phyloP scores from a whole-genome alignment of 2,329 filamentous ascomycete species.

The Leptographium lundbergii region DNA sequence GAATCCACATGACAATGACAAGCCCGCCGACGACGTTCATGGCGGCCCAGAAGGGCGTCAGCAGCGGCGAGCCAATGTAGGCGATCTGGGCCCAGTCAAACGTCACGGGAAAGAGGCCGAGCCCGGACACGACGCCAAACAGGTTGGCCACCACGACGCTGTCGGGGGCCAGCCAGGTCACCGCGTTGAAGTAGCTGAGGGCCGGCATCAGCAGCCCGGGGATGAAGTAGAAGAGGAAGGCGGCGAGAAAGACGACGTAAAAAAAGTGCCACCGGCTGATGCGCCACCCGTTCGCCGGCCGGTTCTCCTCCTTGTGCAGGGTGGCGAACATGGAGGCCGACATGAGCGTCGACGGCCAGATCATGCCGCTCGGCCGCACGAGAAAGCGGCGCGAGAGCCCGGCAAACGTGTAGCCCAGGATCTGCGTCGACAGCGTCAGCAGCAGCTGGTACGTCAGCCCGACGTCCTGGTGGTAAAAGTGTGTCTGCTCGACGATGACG shows the following conservation, averaged over 20 bases:
- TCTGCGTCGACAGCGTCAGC: conserved; percentile 74
- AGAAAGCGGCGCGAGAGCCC: conserved; percentile 70
- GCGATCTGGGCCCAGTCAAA: conserved; percentile 91
- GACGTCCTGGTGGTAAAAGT: conserved; percentile 76
- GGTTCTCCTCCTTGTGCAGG: conserved; percentile 74
- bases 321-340: conserved; percentile 84
- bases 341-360: conserved; percentile 82
- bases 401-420: conserved; percentile 76
- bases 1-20: conserved; percentile 73
- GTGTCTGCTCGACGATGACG: conserved; percentile 80
- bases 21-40: conserved; percentile 74
- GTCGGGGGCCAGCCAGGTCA: conserved; percentile 80
- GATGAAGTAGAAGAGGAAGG: conserved; percentile 74
- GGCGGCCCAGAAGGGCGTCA: conserved; percentile 78
- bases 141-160: conserved; percentile 79
- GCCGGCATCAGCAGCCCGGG: conserved; percentile 74
- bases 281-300: conserved; percentile 67
- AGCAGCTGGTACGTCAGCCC: conserved; percentile 68
- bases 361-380: conserved; percentile 77
- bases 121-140: conserved; percentile 73
- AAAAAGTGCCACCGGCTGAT: conserved; percentile 81
- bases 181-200: conserved; percentile 76
- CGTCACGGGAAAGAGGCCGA: conserved; percentile 73
- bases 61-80: conserved; percentile 71
- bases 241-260: conserved; percentile 54